phyloP scores from a whole-genome alignment of 1,284 basidiomycete genomes.

The Tremellales sp. region DNA sequence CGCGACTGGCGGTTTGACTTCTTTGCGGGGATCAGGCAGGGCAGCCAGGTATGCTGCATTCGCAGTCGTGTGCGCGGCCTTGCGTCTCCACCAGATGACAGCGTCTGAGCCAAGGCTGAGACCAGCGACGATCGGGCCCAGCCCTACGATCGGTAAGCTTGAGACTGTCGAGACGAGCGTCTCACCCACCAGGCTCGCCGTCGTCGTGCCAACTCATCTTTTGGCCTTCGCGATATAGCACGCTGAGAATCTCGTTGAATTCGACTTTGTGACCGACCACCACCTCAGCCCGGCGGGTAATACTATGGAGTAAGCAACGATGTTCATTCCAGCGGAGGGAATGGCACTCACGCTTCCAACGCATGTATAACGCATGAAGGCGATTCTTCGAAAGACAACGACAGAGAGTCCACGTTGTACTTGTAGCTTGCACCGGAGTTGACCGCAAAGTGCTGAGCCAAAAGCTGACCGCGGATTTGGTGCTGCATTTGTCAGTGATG shows the following conservation, averaged over 20 bases:
- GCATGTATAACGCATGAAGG: slow-evolving; percentile 33
- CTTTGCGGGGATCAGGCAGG: not conserved
- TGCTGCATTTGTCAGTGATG: slow-evolving; percentile 9
- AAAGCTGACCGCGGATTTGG: slow-evolving; percentile 19
- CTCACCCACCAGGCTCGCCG: slow-evolving; percentile 34
- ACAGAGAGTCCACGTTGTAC: slow-evolving; percentile 39
- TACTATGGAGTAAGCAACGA: slow-evolving; percentile 17
- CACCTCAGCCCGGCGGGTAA: slow-evolving; percentile 12
- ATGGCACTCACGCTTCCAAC: slow-evolving; percentile 27
- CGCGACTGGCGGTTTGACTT: slow-evolving; percentile 4
- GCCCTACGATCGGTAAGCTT: slow-evolving; percentile 16
- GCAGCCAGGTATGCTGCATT: slow-evolving; percentile 8
- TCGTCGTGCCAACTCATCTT: slow-evolving; percentile 48
- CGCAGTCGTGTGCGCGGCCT: slow-evolving; percentile 1
- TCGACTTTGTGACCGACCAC: slow-evolving; percentile 16
- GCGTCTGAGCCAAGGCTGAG: slow-evolving; percentile 35
- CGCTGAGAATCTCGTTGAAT: slow-evolving; percentile 43
- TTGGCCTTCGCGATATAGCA: slow-evolving; percentile 44
- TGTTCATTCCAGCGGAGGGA: not conserved
- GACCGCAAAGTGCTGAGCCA: slow-evolving; percentile 44
- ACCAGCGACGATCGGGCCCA: slow-evolving; percentile 40
- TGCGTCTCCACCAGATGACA: slow-evolving; percentile 38
- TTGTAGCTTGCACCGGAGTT: slow-evolving; percentile 44
- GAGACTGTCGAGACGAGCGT: not conserved
- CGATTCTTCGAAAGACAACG: slow-evolving; percentile 31